Evolutionary conservation across 176 grass and related monocot species (phyloP).

Genomic region (Aegilops sharonensis): DNA sequence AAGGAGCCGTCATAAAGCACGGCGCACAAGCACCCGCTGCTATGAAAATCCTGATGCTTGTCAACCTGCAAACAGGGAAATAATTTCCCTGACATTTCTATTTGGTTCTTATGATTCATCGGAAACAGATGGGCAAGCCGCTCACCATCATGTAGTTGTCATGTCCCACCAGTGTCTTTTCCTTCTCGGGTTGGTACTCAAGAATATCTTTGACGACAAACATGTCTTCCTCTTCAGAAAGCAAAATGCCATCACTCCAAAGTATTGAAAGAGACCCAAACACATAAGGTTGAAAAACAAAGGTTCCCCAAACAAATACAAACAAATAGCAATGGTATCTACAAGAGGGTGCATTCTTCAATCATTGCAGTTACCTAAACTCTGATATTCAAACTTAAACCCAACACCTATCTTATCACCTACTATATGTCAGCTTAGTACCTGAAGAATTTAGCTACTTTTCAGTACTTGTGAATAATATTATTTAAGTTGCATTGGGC

Average conservation of each 20-base stretch:
- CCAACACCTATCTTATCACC: constrained; percentile 10
- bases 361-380: neutral
- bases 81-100: neutral
- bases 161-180: constrained; percentile 32
- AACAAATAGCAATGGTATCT: neutral
- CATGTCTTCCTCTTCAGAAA: constrained; percentile 30
- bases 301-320: neutral
- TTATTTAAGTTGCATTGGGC: neutral
- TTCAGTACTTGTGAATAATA: neutral
- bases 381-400: neutral
- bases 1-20: neutral
- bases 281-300: neutral
- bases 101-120: neutral
- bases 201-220: constrained; percentile 36
- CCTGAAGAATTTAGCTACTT: neutral
- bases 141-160: constrained; percentile 41
- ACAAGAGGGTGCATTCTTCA: neutral
- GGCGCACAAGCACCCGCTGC: constrained; percentile 34
- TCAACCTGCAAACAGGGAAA: constrained; percentile 21
- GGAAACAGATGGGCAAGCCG: neutral
- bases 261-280: constrained; percentile 7
- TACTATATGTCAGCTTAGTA: constrained; percentile 9
- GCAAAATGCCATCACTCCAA: constrained; percentile 26
- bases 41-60: constrained; percentile 22
- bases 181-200: constrained; percentile 24